These are phyloP conservation scores for Phytopythium chamaehyphon DNA, from an alignment of 352 stramenopile genomes.

Conservation along the genomic window DNA sequence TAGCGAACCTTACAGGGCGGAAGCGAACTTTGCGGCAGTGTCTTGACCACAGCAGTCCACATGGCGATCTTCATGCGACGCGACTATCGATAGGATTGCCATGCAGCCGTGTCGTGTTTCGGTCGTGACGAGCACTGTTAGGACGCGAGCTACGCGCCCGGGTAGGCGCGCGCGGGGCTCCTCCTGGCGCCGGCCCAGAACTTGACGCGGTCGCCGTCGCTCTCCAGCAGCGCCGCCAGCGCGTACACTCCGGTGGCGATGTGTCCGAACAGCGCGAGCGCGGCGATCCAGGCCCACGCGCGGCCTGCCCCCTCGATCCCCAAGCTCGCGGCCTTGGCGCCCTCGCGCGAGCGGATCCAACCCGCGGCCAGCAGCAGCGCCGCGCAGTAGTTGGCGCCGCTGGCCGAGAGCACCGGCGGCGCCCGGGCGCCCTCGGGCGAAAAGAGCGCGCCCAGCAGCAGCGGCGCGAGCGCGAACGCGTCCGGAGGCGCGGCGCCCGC, in stretches of 20 bases:
- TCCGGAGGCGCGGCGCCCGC: constrained; percentile 14
- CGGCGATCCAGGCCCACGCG: constrained; percentile 3
- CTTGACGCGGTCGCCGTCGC: constrained; percentile 52
- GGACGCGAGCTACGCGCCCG: neutral
- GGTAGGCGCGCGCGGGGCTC: neutral
- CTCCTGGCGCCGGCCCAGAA: constrained; percentile 55
- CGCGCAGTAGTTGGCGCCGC: constrained; percentile 44
- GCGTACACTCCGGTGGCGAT: constrained; percentile 60
- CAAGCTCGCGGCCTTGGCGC: constrained; percentile 2
- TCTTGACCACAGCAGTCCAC: too few relatives aligned
- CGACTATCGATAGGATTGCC: too few relatives aligned
- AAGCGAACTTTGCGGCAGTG: neutral
- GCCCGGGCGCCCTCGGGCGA: constrained; percentile 5
- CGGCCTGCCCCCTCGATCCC: constrained; percentile 1
- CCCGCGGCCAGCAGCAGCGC: constrained; percentile 33
- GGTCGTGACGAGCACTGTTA: too few relatives aligned
- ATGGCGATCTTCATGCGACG: too few relatives aligned
- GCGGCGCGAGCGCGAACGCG: constrained; percentile 31
- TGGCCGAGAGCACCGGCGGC: constrained; percentile 17
- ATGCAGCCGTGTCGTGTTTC: too few relatives aligned
- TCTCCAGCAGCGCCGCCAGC: constrained; percentile 65
- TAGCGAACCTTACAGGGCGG: too few relatives aligned
- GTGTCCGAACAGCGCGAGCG: constrained; percentile 39
- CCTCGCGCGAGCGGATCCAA: constrained; percentile 60
- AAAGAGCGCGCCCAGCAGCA: constrained; percentile 6